phyloP scores from a whole-genome alignment of 495 filamentous ascomycete genomes.

The Trichoderma erinaceum region DNA sequence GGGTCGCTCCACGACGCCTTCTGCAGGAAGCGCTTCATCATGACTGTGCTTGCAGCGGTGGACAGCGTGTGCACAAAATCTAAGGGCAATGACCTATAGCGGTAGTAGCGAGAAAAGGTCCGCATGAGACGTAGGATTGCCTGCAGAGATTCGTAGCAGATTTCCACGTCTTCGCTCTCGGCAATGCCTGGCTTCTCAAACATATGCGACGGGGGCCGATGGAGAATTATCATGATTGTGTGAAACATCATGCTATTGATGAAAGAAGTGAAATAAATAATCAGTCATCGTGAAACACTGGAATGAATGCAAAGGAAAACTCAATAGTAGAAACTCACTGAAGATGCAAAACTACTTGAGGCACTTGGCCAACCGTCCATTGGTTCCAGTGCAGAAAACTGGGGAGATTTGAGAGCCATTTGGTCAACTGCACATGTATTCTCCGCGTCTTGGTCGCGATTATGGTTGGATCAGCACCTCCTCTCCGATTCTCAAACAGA shows the following conservation, averaged over 20 bases:
- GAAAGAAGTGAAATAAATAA: not conserved
- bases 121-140: conserved; percentile 27
- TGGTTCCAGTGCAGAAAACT: conserved; percentile 30
- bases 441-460: conserved; percentile 25
- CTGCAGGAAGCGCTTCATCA: conserved; percentile 28
- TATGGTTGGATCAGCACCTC: conserved; percentile 22
- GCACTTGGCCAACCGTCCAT: conserved; percentile 27
- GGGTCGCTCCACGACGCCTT: conserved; percentile 23
- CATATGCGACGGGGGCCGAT: conserved; percentile 28
- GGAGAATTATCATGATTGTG: conserved; percentile 30
- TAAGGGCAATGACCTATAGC: conserved; percentile 26
- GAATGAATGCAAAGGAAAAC: not conserved
- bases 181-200: conserved; percentile 20
- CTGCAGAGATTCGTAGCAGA: conserved; percentile 30
- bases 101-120: conserved; percentile 26
- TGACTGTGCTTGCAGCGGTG: conserved; percentile 27
- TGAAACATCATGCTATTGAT: conserved; percentile 28
- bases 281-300: not conserved
- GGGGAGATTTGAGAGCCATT: conserved; percentile 27
- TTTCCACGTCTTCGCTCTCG: conserved; percentile 22
- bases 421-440: conserved; percentile 28
- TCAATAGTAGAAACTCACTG: conserved; percentile 23
- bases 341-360: conserved; percentile 26
- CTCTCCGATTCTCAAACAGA: conserved; percentile 29
- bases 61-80: conserved; percentile 32